Evolutionary conservation across 768 basidiomycete genomes (phyloP).

Genomic region (Boletus tomentosulus): DNA sequence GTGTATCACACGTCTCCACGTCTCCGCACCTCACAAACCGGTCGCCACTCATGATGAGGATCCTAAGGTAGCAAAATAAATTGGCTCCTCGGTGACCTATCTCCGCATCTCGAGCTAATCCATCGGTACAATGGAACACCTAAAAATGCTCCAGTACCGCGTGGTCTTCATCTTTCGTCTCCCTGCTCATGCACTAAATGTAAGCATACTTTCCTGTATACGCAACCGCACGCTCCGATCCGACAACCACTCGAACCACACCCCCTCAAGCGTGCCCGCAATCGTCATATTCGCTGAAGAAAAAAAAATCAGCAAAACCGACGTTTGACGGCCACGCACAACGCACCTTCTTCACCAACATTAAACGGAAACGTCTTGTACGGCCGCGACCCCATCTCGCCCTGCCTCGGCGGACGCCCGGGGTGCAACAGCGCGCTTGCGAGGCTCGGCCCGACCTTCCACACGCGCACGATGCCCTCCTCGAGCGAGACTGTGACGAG

Average conservation of each 20-base stretch:
- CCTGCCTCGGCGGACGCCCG: slow-evolving; percentile 89
- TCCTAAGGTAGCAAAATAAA: too few relatives aligned
- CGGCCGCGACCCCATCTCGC: slow-evolving; percentile 74
- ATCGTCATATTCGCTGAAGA: slow-evolving; percentile 49
- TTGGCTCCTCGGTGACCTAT: too few relatives aligned
- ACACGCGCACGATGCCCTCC: slow-evolving; percentile 80
- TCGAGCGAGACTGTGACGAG: slow-evolving; percentile 84
- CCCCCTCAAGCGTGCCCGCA: slow-evolving; percentile 63
- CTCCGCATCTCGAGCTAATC: too few relatives aligned
- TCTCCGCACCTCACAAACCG: too few relatives aligned
- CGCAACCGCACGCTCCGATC: slow-evolving; percentile 79
- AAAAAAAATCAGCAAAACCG: not conserved
- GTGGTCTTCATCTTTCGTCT: too few relatives aligned
- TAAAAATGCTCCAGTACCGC: too few relatives aligned
- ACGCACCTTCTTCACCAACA: slow-evolving; percentile 76
- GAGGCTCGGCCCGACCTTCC: slow-evolving; percentile 93
- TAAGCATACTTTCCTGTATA: slow-evolving; percentile 77
- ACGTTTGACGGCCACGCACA: not conserved
- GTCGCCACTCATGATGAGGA: too few relatives aligned
- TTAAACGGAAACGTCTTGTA: slow-evolving; percentile 87
- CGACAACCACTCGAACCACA: slow-evolving; percentile 81
- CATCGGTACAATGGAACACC: too few relatives aligned
- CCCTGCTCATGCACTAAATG: slow-evolving; percentile 68
- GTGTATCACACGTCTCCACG: too few relatives aligned
- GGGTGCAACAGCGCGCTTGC: slow-evolving; percentile 80